Percentiles rank a stretch among this genome's conserved stretches.
These are phyloP conservation scores for Penicillium janthinellum DNA, from an alignment of 2,329 filamentous ascomycete genomes.

Conservation along the genomic window DNA sequence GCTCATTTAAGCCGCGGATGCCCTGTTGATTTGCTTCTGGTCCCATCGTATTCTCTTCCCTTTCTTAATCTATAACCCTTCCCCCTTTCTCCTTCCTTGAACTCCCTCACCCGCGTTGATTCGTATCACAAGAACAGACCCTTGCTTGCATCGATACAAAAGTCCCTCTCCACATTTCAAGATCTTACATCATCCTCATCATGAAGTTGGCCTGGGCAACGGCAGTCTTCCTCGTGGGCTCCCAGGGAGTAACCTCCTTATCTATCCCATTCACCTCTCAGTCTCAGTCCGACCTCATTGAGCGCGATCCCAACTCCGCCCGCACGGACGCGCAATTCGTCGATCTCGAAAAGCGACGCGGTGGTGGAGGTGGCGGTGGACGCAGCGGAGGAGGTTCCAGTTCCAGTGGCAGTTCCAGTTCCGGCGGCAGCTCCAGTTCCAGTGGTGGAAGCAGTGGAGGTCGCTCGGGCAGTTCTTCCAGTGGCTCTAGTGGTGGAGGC, in stretches of 20 bases:
- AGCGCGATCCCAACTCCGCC: conserved; percentile 21
- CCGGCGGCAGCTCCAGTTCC: conserved; percentile 15
- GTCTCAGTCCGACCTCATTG: conserved; percentile 21
- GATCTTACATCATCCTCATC: conserved; percentile 7
- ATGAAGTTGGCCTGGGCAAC: conserved; percentile 39
- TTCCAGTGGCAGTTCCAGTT: conserved; percentile 15
- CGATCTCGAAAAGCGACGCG: conserved; percentile 52
- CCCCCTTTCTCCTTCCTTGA: neutral
- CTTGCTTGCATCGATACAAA: neutral
- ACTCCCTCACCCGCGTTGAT: neutral
- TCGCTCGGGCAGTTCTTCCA: conserved; percentile 26
- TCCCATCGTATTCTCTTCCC: neutral
- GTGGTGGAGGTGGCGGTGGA: conserved; percentile 46
- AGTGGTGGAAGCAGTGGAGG: conserved; percentile 27
- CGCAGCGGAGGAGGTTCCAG: conserved; percentile 26
- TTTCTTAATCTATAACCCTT: neutral
- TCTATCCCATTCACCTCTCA: conserved; percentile 22
- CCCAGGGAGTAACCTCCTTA: conserved; percentile 31
- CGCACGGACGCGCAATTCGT: conserved; percentile 16
- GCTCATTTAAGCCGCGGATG: conserved; percentile 1
- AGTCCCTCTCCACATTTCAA: neutral
- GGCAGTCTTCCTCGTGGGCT: conserved; percentile 33
- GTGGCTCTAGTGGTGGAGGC: conserved; percentile 14
- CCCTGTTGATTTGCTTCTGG: neutral
- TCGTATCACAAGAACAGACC: neutral